Evolutionary conservation across 2,329 filamentous ascomycete species (phyloP), one percentile per base, ranked within the genome.

Genomic region (Colletotrichum destructivum): DNA sequence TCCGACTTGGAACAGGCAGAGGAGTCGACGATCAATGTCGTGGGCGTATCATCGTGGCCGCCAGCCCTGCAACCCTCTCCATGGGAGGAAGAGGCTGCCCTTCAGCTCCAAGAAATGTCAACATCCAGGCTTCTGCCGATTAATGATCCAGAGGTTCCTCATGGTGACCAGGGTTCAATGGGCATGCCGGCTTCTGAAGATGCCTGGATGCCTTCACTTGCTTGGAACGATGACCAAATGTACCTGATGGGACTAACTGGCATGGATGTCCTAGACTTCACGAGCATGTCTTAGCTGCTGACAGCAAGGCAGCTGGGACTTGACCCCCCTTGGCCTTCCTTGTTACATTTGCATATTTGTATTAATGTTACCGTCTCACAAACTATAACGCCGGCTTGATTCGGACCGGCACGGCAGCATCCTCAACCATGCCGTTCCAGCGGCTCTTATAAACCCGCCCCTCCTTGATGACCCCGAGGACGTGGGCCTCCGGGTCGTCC

Each of bases 401-500:
- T 7, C 73, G 73, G 21, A 69, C 72, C 2, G 63, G 64, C 11
- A 67, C 71, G 5, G 26, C 71, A 5, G 68, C 65, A 49, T 77
- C 75, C 23, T 74, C 74, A 2, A 52, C 46, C 31, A 77, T 42
- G 11, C 71, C 74, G 18, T 64, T 60, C 76, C 75, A 77, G 26
- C 74, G 65, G 66, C 76, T 77, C 62, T 74, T 75, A 6, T 75
- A 70, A 18, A 89, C 81, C 16, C 85, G 80, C 0, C 88, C 88
- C 54, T 88, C 88, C 76, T 90, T 90, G 60, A 90, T 81, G 1
- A 90, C 87, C 2, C 82, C 84, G 44, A 88, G 74, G 7, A 89
- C 74, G 69, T 85, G 79, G 5, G 52, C 13, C 61, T 88, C 84
- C 2, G 84, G 84, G 44, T 80, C 75, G 72, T 87, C 86, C 26